Conservation (phyloP, 306 rosid genomes). For the Lathyrus aphaca region DNA sequence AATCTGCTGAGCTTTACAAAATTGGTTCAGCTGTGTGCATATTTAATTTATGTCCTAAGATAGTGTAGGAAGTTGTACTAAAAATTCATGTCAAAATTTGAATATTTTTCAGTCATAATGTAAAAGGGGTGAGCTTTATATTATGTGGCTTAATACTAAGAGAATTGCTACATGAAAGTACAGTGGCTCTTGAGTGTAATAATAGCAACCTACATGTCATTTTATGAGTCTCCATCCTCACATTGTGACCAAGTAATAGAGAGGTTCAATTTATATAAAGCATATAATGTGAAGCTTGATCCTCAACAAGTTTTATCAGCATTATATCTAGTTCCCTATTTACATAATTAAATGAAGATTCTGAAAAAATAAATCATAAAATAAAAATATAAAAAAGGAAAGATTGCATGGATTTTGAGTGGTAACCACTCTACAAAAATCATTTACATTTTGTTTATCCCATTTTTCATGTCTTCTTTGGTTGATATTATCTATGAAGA, state of each 20-base stretch:
- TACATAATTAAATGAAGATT: not conserved
- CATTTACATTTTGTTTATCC: no score
- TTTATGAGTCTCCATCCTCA: not conserved
- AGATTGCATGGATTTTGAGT: not conserved
- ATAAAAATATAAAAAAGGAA: not conserved
- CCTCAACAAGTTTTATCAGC: not conserved
- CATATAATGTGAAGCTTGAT: conserved; percentile 1
- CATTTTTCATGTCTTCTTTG: no score
- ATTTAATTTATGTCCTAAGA: conserved; percentile 13
- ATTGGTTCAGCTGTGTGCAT: conserved; percentile 35
- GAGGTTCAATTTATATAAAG: conserved; percentile 3
- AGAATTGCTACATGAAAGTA: conserved; percentile 24
- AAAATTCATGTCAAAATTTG: conserved; percentile 23
- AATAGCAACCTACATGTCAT: not conserved
- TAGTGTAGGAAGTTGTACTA: conserved; percentile 36
- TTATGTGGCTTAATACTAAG: not conserved
- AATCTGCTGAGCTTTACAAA: conserved; percentile 36
- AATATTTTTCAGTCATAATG: conserved; percentile 25
- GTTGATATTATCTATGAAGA: no score
- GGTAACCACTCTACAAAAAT: no score
- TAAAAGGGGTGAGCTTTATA: not conserved
- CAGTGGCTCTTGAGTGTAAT: conserved; percentile 1
- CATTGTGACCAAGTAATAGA: not conserved
- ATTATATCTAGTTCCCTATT: not conserved
- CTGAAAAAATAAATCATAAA: not conserved